phyloP scores from a whole-genome alignment of 805 yeast species.

The Wickerhamomyces queroliae region DNA sequence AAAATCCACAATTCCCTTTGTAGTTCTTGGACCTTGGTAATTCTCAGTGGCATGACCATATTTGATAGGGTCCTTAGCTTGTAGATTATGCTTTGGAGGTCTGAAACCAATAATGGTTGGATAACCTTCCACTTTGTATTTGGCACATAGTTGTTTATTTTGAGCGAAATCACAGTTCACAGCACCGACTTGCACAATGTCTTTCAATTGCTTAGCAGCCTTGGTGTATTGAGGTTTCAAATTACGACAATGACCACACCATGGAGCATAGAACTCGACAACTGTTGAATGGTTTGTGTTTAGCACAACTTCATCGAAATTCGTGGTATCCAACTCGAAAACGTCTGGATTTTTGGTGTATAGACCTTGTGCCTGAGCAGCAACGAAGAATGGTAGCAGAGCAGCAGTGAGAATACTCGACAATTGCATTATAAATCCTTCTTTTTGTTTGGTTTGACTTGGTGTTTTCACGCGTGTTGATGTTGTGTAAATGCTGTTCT shows the following conservation, averaged over 20 bases:
- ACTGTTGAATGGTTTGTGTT: conserved; percentile 72
- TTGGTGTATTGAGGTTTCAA: conserved; percentile 59
- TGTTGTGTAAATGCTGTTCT: no score
- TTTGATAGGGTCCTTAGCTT: conserved; percentile 11
- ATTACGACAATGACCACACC: conserved; percentile 93
- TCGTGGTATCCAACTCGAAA: conserved; percentile 48
- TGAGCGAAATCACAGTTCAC: conserved; percentile 75
- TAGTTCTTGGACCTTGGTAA: conserved; percentile 57
- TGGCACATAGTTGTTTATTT: conserved; percentile 66
- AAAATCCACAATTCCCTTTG: conserved; percentile 48
- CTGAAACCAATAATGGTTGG: conserved; percentile 82
- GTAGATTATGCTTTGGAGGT: conserved; percentile 58
- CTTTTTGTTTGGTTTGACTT: background rate
- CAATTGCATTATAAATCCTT: background rate
- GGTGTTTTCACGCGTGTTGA: background rate
- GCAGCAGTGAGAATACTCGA: background rate
- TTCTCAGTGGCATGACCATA: conserved; percentile 46
- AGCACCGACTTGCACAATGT: conserved; percentile 63
- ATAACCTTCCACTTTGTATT: conserved; percentile 63
- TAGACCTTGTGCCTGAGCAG: conserved; percentile 20
- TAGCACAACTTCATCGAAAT: conserved; percentile 62
- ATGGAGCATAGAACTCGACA: conserved; percentile 91
- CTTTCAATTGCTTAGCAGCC: conserved; percentile 54
- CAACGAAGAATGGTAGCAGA: background rate
- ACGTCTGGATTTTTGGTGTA: conserved; percentile 31